phyloP scores from a whole-genome alignment of 2,329 filamentous ascomycete genomes.

The Sclerotiophoma versabilis region DNA sequence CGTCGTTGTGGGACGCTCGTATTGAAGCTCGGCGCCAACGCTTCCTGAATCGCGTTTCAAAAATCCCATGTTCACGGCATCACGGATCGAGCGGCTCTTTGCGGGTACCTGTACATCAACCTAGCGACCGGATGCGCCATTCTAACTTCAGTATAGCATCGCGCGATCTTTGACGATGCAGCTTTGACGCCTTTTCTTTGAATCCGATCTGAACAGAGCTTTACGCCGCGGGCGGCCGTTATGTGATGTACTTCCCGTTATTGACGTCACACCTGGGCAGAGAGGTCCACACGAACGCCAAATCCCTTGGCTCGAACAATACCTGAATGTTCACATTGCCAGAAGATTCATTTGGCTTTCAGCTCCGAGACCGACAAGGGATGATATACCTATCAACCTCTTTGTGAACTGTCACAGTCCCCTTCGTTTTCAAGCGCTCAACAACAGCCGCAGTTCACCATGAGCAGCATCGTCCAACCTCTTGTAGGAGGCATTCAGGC shows the following conservation, averaged over 20 bases:
- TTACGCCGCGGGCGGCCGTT: neutral
- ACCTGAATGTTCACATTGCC: slow-evolving; percentile 16
- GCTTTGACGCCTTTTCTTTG: neutral
- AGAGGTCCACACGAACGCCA: slow-evolving; percentile 14
- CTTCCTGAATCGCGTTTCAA: slow-evolving; percentile 3
- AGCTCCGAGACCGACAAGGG: neutral
- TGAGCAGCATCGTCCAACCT: slow-evolving; percentile 30
- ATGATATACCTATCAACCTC: neutral
- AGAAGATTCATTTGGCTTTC: neutral
- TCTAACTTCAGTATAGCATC: slow-evolving; percentile 9
- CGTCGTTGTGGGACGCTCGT: slow-evolving; percentile 12
- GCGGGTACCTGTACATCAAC: slow-evolving; percentile 15
- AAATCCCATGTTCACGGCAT: slow-evolving; percentile 11
- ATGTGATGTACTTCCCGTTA: slow-evolving; percentile 1
- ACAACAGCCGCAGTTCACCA: neutral
- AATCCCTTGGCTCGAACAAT: slow-evolving; percentile 12
- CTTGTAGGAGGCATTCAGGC: slow-evolving; percentile 64
- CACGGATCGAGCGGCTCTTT: slow-evolving; percentile 10
- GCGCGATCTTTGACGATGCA: slow-evolving; percentile 1
- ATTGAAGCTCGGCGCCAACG: slow-evolving; percentile 15
- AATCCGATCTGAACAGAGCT: neutral
- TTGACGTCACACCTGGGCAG: slow-evolving; percentile 13
- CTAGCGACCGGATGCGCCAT: slow-evolving; percentile 10
- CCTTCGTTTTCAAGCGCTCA: neutral
- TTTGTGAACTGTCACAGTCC: neutral